Evolutionary conservation across 2,329 filamentous ascomycete genomes (phyloP), one percentile per base, ranked within the genome.

Genomic region (Teratosphaeria pseudoeucalypti): DNA sequence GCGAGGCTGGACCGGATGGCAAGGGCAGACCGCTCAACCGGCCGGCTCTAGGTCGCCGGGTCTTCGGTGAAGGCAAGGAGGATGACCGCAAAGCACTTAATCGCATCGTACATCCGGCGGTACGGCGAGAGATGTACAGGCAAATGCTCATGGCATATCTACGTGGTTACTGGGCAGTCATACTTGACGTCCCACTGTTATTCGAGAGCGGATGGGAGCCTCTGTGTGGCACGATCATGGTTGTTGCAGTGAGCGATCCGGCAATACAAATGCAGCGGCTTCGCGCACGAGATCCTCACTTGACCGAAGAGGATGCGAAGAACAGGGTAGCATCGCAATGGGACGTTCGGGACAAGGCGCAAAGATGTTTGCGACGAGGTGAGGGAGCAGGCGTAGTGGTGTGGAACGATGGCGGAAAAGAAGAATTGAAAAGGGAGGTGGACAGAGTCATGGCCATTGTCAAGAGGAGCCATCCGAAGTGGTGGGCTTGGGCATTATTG

Each of bases 31-130:
- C 90, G 2, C 78, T 99, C 56, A 95, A 99, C 76, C 82, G 94
- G 0, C 88, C 90, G 0, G 91, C 89, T 0, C 82, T 99, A 1
- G 94, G 94, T 0, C 79, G 85, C 54, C 81, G 91, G 59, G 89
- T 99, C 1, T 99, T 99, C 72, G 94, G 94, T 37, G 81, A 87
- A 65, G 85, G 81, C 55, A 83, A 87, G 32, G 87, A 90, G 66
- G 81, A 79, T 63, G 91, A 96, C 73, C 81, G 92, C 29, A 84
- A 81, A 57, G 85, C 88, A 34, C 80, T 99, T 14, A 97, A 97
- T 72, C 79, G 83, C 55, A 97, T 99, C 65, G 89, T 97, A 56
- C 94, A 99, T 72, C 94, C 94, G 0, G 91, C 90, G 0, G 92
- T 99, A 52, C 82, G 92, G 49, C 81, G 78, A 70, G 90, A 89